Conservation (phyloP, 768 basidiomycete species). For the Hygrophorus russula region DNA sequence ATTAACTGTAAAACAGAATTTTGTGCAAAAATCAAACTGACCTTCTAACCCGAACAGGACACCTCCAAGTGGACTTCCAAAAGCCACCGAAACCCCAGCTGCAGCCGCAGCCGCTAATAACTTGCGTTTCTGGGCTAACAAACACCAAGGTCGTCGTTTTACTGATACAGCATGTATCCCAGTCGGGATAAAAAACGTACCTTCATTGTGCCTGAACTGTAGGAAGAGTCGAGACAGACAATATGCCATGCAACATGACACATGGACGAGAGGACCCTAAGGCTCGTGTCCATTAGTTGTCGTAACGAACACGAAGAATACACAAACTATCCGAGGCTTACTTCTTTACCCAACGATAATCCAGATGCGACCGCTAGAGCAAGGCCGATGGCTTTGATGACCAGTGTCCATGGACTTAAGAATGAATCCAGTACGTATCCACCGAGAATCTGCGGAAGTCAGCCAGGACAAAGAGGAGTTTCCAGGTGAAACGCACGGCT, state of each 20-base stretch:
- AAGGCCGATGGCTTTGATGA: slow-evolving; percentile 77
- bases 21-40: slow-evolving; percentile 7
- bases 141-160: neutral
- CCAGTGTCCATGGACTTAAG: slow-evolving; percentile 75
- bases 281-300: neutral
- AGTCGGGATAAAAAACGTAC: slow-evolving; percentile 19
- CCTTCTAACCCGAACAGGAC: slow-evolving; percentile 80
- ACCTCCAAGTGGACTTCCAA: slow-evolving; percentile 79
- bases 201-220: slow-evolving; percentile 71
- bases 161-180: neutral
- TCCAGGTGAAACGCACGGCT: slow-evolving; percentile 34
- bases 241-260: slow-evolving; percentile 73
- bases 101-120: slow-evolving; percentile 75
- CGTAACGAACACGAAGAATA: slow-evolving; percentile 3
- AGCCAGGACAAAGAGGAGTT: neutral
- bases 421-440: slow-evolving; percentile 85
- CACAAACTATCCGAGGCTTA: slow-evolving; percentile 17
- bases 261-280: slow-evolving; percentile 77
- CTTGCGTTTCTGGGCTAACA: slow-evolving; percentile 65
- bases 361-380: slow-evolving; percentile 81
- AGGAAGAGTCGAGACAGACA: slow-evolving; percentile 54
- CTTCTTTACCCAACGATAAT: slow-evolving; percentile 78
- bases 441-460: slow-evolving; percentile 46
- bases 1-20: neutral
- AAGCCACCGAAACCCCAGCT: slow-evolving; percentile 81